phyloP scores from a whole-genome alignment of 164 flowering plant species.

The Vitis amurensis region DNA sequence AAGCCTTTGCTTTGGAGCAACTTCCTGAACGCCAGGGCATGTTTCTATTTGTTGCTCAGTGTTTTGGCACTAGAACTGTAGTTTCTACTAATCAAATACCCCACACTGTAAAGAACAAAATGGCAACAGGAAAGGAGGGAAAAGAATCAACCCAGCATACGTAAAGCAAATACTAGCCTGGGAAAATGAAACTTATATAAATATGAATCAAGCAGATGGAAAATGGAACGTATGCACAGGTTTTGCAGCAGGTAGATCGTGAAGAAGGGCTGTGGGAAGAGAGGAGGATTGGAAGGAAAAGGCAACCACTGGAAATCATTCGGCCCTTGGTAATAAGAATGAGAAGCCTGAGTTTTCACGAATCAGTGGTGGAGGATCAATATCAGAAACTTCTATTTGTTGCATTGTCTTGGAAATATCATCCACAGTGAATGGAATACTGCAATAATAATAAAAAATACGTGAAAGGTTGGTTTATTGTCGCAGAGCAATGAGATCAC shows the following conservation, averaged over 20 bases:
- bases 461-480: background rate
- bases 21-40: background rate
- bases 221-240: slow-evolving; percentile 29
- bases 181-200: slow-evolving; percentile 12
- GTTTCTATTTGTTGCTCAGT: slow-evolving; percentile 1
- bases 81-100: slow-evolving; percentile 12
- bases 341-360: slow-evolving; percentile 76
- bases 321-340: slow-evolving; percentile 63
- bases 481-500: background rate
- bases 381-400: slow-evolving; percentile 53
- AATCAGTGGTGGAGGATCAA: slow-evolving; percentile 73
- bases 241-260: background rate
- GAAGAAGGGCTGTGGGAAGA: background rate
- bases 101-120: slow-evolving; percentile 9
- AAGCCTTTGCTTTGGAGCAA: background rate
- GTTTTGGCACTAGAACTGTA: background rate
- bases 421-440: slow-evolving; percentile 78
- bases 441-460: slow-evolving; percentile 24
- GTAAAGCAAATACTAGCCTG: slow-evolving; percentile 9
- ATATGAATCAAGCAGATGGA: slow-evolving; percentile 9
- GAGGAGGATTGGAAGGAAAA: background rate
- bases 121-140: background rate
- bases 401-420: slow-evolving; percentile 70
- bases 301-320: slow-evolving; percentile 19
- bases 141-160: slow-evolving; percentile 15